Base-by-base conservation (phyloP, 805 yeast genomes). In the Yamadazyma nakazawae region DNA sequence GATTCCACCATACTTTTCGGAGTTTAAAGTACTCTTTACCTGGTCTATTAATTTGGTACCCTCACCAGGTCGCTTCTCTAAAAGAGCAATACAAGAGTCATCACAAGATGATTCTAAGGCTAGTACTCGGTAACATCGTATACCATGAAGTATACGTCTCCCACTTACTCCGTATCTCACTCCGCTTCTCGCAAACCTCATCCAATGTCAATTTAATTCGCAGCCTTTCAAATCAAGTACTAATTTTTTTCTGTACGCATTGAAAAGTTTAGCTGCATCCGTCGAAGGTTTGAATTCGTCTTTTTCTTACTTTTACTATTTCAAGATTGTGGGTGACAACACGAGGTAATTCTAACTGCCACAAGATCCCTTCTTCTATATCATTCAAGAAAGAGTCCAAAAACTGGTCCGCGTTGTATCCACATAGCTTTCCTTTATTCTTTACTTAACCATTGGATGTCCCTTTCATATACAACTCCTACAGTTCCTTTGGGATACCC, bases 61-160 rank as follows among this genome's bases (percentile, higher is more conserved):
- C 13, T 34, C 54, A 1, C 60, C 54, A 1, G 55, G 51, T 1
- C 57, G 54, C 43, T 90, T 70, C 34, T 84, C 83, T 2, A 91
- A 60, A 7, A 92, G 67, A 0, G 96, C 87, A 2, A 90, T 92
- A 55, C 97, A 90, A 0, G 97, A 79, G 63, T 94, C 99, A 64
- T 94, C 99, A 61, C 99, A 94, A 0, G 97, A 88, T 0, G 96
- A 81, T 60, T 94, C 99, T 12, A 94, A 80, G 0, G 97, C 94
- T 18, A 94, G 67, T 0, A 91, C 94, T 37, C 73, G 74, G 61
- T 87, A 88, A 5, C 48, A 18, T 39, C 81, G 21, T 19, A 12
- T 36, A 13, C 32, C 32, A 13, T 5, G 5, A 28, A 13, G n/a
- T 28, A 9, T 12, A 12, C 32, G 32, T 28, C n/a, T 11, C 9